These are phyloP conservation scores for Chrysopogon serrulatus DNA, from an alignment of 176 grass and related monocot species.

Conservation along the genomic window DNA sequence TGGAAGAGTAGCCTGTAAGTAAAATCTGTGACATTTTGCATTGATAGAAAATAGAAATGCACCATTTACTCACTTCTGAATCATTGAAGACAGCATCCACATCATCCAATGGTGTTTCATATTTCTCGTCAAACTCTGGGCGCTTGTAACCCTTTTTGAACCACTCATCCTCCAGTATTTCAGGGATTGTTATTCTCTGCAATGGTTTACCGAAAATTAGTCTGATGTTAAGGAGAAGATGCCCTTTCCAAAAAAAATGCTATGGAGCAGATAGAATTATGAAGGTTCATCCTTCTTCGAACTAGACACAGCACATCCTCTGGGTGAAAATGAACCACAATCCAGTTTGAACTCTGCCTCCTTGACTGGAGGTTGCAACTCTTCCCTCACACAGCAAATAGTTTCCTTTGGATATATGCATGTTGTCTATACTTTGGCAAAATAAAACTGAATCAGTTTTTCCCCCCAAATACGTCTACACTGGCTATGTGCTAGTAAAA, in stretches of 20 bases:
- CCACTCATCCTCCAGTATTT: conserved; percentile 94
- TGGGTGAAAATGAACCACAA: neutral
- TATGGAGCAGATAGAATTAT: neutral
- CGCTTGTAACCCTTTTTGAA: conserved; percentile 85
- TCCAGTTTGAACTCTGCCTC: neutral
- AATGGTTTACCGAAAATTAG: conserved; percentile 12
- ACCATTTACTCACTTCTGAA: conserved; percentile 65
- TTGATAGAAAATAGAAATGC: neutral
- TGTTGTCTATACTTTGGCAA: neutral
- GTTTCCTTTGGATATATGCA: neutral
- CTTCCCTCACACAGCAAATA: neutral
- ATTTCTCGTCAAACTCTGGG: conserved; percentile 75
- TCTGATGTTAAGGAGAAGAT: neutral
- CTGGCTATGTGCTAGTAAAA: neutral
- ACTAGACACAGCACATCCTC: neutral
- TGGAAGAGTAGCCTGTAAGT: neutral
- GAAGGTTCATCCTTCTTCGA: neutral
- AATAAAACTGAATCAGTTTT: neutral
- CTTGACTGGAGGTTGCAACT: neutral
- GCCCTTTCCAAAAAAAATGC: too few relatives aligned
- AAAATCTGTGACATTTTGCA: neutral
- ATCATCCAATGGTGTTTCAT: conserved; percentile 68
- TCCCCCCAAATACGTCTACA: neutral
- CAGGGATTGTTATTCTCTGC: conserved; percentile 83
- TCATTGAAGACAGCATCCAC: conserved; percentile 86